Evolutionary conservation across 768 basidiomycete species (phyloP).

Genomic region (Chiua virens): DNA sequence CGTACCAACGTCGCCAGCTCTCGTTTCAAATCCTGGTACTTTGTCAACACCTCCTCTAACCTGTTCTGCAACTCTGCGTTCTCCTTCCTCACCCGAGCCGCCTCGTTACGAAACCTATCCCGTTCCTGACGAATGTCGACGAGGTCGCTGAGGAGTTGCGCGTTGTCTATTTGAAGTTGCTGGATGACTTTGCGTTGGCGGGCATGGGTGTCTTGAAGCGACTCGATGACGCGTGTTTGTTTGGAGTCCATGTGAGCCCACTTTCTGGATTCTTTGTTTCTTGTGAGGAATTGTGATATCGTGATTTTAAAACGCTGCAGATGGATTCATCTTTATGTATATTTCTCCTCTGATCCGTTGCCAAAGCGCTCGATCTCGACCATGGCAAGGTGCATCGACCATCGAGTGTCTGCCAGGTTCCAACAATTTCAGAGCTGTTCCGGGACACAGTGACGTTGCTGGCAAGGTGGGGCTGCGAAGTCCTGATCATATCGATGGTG

Average conservation of each 20-base stretch:
- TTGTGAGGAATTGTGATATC: too few species aligned
- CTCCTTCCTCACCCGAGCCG: slow-evolving; percentile 19
- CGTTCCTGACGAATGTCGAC: slow-evolving; percentile 28
- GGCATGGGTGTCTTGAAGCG: slow-evolving; percentile 22
- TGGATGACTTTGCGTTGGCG: slow-evolving; percentile 27
- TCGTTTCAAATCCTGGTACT: slow-evolving; percentile 24
- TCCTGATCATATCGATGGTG: not conserved
- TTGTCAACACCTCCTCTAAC: slow-evolving; percentile 18
- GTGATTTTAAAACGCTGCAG: too few species aligned
- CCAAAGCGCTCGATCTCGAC: too few species aligned
- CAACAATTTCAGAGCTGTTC: not conserved
- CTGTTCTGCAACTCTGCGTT: slow-evolving; percentile 20
- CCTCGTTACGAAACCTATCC: slow-evolving; percentile 24
- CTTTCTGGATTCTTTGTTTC: too few species aligned
- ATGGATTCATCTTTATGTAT: too few species aligned
- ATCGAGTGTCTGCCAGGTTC: not conserved
- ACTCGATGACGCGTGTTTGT: slow-evolving; percentile 21
- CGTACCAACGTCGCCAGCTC: slow-evolving; percentile 17
- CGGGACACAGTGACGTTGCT: too few species aligned
- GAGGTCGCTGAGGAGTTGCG: slow-evolving; percentile 24
- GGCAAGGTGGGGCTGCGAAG: too few species aligned
- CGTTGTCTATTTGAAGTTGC: slow-evolving; percentile 27
- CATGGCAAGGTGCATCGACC: too few species aligned
- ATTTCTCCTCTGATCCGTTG: too few species aligned
- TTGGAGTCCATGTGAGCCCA: not conserved